Base-by-base conservation (phyloP, 176 grass and related monocot species). In the Elaeis guineensis region DNA sequence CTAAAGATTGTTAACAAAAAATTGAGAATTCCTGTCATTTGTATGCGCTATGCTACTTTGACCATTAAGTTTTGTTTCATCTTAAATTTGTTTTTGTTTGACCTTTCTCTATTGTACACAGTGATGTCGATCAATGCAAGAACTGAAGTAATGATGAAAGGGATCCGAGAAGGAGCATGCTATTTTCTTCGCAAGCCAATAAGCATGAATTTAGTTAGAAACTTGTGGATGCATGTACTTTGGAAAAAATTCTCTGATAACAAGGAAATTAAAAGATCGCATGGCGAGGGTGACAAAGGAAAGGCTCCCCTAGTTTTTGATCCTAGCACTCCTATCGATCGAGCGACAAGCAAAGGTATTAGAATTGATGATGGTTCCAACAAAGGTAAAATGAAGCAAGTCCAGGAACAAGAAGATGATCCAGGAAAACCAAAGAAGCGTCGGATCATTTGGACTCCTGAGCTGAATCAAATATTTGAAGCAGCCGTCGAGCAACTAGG, bases 1-100 rank as follows among this genome's bases (percentile, higher is more conserved):
- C 25, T 61, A 17, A 28, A 35, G 7, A 35, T 19, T 61, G 58
- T 61, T 35, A 25, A 32, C 16, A 25, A 17, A 61, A 17, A 61
- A 61, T 7, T 61, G 25, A 14, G 58, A 23, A 61, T 61, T 17
- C 58, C 58, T 12, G 58, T 35, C 25, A 61, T 61, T 17, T 61
- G 58, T 61, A 61, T 8, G 25, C 17, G 32, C 26, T 19, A 18
- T 17, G 1, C 35, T 32, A 32, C 23, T 17, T 29, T 7, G 4
- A 17, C 23, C 14, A n/a, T 17, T 35, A 32, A 9, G n/a, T 61
- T 17, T 18, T 19, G 4, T n/a, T 35, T 19, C 16, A 21, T 55
- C 21, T 55, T 21, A 55, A 16, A 16, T 30, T 25, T 59, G 9
- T 17, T 24, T 25, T 59, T 59, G 25, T 17, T 28, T 26, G 28